phyloP scores from a whole-genome alignment of 352 stramenopile genomes.

The Phytophthora hibernalis region DNA sequence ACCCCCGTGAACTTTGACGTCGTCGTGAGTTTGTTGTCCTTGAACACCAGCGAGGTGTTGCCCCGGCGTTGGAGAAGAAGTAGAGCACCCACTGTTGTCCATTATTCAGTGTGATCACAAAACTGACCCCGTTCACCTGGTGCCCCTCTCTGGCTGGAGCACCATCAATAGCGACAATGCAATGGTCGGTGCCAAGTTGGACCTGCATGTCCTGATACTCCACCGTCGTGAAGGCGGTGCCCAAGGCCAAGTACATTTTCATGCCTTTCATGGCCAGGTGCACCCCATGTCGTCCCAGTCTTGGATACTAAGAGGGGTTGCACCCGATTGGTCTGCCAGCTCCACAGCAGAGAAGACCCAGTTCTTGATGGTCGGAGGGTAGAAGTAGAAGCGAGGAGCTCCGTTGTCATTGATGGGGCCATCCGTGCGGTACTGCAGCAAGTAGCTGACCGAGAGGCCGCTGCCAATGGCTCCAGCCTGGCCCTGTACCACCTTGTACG shows the following conservation, averaged over 20 bases:
- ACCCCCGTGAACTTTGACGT: constrained; percentile 62
- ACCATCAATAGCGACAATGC: constrained; percentile 65
- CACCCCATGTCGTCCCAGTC: constrained; percentile 80
- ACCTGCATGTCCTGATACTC: constrained; percentile 72
- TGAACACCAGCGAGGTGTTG: constrained; percentile 42
- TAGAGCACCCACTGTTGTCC: constrained; percentile 78
- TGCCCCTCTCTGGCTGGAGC: constrained; percentile 40
- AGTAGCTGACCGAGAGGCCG: constrained; percentile 71
- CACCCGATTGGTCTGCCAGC: constrained; percentile 26
- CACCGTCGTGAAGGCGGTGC: constrained; percentile 82
- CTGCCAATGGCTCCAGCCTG: constrained; percentile 45
- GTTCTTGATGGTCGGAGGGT: constrained; percentile 77
- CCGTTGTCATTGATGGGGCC: constrained; percentile 80
- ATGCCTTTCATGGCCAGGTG: constrained; percentile 52
- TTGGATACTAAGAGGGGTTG: constrained; percentile 53
- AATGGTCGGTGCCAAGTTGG: constrained; percentile 71
- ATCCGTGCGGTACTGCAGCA: constrained; percentile 75
- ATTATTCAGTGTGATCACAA: constrained; percentile 80
- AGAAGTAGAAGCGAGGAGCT: constrained; percentile 88
- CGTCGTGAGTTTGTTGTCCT: constrained; percentile 63
- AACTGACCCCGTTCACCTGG: constrained; percentile 48
- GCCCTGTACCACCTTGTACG: constrained; percentile 57
- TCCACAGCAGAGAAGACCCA: constrained; percentile 73
- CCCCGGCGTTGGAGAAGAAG: constrained; percentile 50
- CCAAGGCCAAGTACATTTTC: constrained; percentile 70